Evolutionary conservation across 2,329 filamentous ascomycete species (phyloP).

Genomic region (Neonectria sp.): DNA sequence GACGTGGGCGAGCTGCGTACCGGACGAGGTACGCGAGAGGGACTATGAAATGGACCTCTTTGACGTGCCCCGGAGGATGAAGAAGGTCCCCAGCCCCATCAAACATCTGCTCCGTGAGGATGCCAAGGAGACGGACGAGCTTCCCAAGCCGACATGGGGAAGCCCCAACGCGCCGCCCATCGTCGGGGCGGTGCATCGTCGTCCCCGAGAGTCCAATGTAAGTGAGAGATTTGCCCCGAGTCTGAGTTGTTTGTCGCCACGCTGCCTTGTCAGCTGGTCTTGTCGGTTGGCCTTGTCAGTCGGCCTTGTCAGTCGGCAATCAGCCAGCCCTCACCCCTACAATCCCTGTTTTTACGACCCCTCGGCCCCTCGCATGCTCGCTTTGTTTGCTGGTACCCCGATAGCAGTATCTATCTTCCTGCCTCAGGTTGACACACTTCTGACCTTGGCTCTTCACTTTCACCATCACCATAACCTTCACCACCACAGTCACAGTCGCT

Average conservation of each 20-base stretch:
- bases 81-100: conserved; percentile 92
- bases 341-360: conserved; percentile 37
- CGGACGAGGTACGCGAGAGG: conserved; percentile 94
- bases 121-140: conserved; percentile 88
- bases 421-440: conserved; percentile 36
- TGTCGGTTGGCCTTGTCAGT: not conserved
- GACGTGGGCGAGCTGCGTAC: conserved; percentile 96
- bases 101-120: conserved; percentile 91
- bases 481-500: not conserved
- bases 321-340: conserved; percentile 30
- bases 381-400: conserved; percentile 25
- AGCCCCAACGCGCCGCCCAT: conserved; percentile 94
- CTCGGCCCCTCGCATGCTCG: conserved; percentile 26
- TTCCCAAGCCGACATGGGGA: conserved; percentile 94
- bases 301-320: conserved; percentile 4
- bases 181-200: conserved; percentile 92
- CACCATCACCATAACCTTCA: not conserved
- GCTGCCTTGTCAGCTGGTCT: conserved; percentile 11
- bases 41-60: conserved; percentile 98
- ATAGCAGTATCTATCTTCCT: conserved; percentile 30
- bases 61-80: conserved; percentile 83
- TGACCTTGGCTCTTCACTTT: conserved; percentile 15
- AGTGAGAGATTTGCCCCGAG: conserved; percentile 59
- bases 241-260: conserved; percentile 10
- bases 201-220: conserved; percentile 91